Evolutionary conservation across 257 asterid species (phyloP), one percentile per base, ranked within the genome.

Genomic region (Knoxia roxburghii): DNA sequence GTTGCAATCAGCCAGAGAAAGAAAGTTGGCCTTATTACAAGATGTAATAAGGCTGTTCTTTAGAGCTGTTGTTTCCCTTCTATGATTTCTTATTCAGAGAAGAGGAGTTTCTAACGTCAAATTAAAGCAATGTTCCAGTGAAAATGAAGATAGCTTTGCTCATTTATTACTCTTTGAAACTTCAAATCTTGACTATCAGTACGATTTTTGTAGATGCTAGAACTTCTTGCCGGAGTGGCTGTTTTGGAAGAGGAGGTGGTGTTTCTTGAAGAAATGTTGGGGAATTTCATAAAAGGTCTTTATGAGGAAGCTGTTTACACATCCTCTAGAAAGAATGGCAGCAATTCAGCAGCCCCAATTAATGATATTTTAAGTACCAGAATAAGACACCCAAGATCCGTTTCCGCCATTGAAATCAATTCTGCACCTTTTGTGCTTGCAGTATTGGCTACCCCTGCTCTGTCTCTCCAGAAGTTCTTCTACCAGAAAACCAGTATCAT

Each of bases 171-270:
- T 45, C 7, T 45, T n/a, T 39, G 29, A 18, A 5, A 2, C 17
- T 40, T 21, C n/a, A n/a, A n/a, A n/a, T n/a, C n/a, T n/a, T n/a
- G n/a, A n/a, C n/a, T n/a, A n/a, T n/a, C n/a, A n/a, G n/a, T n/a
- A n/a, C n/a, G 9, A 35, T 53, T 61, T 32, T 65, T 81, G 75
- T 68, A 91, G 98, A 85, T 88, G 32, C 73, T 89, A 61, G 96
- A 91, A 80, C 95, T 91, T 82, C 88, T 91, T 56, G 98, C 97
- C 37, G 98, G 89, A 81, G 97, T 92, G 77, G 98, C 97, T 46
- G 97, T 92, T 54, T 76, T 92, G 48, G 98, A 92, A 78, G 98
- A 92, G 77, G 97, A 92, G 72, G 97, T 92, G 48, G 91, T 87
- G 68, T 79, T 89, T 63, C 90, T 92, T 9, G 97, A 92, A 74